Evolutionary conservation across 352 stramenopile species (phyloP), one percentile per base, ranked within the genome.

Genomic region (Globisporangium canariense): DNA sequence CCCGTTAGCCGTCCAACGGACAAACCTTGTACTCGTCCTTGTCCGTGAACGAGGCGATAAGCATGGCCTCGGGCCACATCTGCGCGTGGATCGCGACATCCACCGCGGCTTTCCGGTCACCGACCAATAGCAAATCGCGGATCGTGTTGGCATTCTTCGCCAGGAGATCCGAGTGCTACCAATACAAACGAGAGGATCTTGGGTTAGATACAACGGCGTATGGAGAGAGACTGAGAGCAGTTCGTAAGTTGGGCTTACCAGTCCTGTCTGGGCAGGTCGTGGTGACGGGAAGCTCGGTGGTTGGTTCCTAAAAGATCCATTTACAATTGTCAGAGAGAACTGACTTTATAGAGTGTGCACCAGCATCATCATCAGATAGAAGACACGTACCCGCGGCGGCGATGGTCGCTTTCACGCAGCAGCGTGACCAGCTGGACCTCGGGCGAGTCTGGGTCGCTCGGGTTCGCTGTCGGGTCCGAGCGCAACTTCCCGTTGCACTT

Each of bases 41-140:
- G 65, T 90, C 85, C 0, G 85, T 92, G 66, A 92, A 93, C 7
- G 84, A 93, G 32, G 81, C 86, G 49, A 96, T 90, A 2, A 96
- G 71, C 76, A 96, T 93, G 2, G 88, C 88, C 69, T 96, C 84
- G 0, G 88, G 81, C 88, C 88, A 96, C 81, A 96, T 90, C 41
- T 94, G 80, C 11, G 83, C 78, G 32, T 77, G 68, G 40, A 92
- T 90, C n/a, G 88, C 84, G n/a, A 81, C 63, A 57, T 89, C 85
- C 30, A 94, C 79, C 3, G 88, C 84, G 8, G 67, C 77, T 70
- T 90, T 91, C 5, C 88, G 81, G 50, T 96, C 86, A 32, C 88
- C 88, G 46, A 86, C 68, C 3, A 96, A 64, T 5, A 96, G 72
- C 41, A 94, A 61, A 22, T 94, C 81, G 1, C 88, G 86, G 25